Evolutionary conservation across 495 filamentous ascomycete species (phyloP), one percentile per base, ranked within the genome.

Genomic region (Aspergillus coremiiformis): DNA sequence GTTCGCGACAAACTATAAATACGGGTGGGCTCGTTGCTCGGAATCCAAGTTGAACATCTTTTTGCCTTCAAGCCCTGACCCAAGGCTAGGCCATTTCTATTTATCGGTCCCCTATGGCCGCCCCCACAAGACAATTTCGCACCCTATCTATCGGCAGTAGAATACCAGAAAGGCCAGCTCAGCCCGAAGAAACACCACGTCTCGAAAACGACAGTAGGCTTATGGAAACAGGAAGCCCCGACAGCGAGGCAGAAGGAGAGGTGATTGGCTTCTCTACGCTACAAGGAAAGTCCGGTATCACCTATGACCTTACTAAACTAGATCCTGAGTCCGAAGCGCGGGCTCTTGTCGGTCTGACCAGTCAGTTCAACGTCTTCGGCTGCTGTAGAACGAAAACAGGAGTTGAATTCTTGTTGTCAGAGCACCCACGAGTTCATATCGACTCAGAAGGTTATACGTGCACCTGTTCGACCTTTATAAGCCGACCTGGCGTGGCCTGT

Each of bases 101-200:
- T 37, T 27, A 44, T 48, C 21, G 41, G 24, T n/a, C 45, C 44
- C n/a, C 21, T 45, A 75, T 73, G 73, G 66, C 70, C 54, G 58
- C 69, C 37, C 70, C 71, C 37, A 72, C 66, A 14, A 66, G 61
- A 49, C 71, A 73, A 55, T 68, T 76, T 29, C 57, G 63, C 55
- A 62, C 54, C 53, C 63, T 73, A 35, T 73, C 67, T 37, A 68
- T 75, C 51, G 58, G 60, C 55, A 55, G 55, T 26, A 57, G 63
- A 33, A 70, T 70, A 67, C 57, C 65, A 42, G 60, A 56, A 27
- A 52, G 52, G 24, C 60, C 60, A 39, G 51, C 55, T 59, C 54
- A 67, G 29, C 42, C 55, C 20, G 56, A 60, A 24, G 59, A 60
- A 47, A 23, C 51, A 45, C 43, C 56, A 47, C 63, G 48, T 54